Conservation (phyloP, 148 eudicot species). For the Rheum nobile region DNA sequence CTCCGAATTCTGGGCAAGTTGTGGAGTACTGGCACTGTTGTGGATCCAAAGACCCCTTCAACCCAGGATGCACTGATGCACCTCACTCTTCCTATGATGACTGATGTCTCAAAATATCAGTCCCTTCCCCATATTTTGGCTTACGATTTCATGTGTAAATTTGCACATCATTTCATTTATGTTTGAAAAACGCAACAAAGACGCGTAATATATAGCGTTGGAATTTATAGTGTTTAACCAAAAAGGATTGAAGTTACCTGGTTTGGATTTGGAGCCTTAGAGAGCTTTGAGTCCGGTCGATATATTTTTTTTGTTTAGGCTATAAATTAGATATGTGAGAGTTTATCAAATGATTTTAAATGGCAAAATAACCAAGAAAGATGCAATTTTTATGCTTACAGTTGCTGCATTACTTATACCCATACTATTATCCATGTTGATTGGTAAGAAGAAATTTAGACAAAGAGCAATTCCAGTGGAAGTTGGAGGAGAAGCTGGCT, state of each 20-base stretch:
- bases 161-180: too few species aligned
- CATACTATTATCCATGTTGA: slow-evolving; percentile 35
- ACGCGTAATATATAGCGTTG: too few species aligned
- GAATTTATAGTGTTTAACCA: background rate
- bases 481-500: slow-evolving; percentile 70
- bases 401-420: slow-evolving; percentile 46
- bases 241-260: background rate
- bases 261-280: background rate
- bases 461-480: slow-evolving; percentile 69
- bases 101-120: too few species aligned
- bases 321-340: background rate
- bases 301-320: background rate
- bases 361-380: background rate
- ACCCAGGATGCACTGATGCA: too few species aligned
- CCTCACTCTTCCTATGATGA: too few species aligned
- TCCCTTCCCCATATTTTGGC: too few species aligned
- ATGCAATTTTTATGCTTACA: slow-evolving; percentile 17
- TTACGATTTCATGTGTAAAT: too few species aligned
- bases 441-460: slow-evolving; percentile 49
- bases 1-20: too few species aligned
- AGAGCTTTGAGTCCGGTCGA: too few species aligned
- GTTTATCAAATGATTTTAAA: background rate
- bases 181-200: too few species aligned
- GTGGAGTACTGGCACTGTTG: too few species aligned
- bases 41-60: too few species aligned